Percentiles rank a stretch among this genome's conserved stretches.
These are phyloP conservation scores for Starmerella apis DNA, from an alignment of 805 yeast species.

Conservation along the genomic window DNA sequence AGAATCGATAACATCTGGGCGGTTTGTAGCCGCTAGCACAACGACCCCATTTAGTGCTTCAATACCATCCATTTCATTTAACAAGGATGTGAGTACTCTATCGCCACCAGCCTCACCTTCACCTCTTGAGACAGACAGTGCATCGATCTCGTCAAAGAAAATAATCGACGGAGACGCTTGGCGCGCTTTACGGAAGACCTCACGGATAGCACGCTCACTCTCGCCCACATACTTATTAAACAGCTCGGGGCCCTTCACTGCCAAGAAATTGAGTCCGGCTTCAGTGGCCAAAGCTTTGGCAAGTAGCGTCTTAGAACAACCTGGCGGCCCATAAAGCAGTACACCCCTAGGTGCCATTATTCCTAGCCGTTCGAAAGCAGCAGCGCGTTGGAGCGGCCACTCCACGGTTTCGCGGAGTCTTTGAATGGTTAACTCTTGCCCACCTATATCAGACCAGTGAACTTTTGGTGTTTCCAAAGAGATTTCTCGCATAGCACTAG, in stretches of 20 bases:
- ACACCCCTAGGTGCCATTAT: constrained; percentile 89
- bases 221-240: constrained; percentile 95
- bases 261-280: constrained; percentile 83
- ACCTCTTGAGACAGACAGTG: constrained; percentile 65
- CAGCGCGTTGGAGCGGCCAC: constrained; percentile 75
- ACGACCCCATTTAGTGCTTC: constrained; percentile 91
- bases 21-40: constrained; percentile 89
- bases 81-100: constrained; percentile 77
- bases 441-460: constrained; percentile 90
- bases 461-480: constrained; percentile 90
- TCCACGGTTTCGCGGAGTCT: constrained; percentile 85
- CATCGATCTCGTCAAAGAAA: constrained; percentile 95
- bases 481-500: constrained; percentile 95
- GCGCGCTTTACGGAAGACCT: constrained; percentile 83
- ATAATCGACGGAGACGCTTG: constrained; percentile 92
- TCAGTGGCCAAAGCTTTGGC: constrained; percentile 95
- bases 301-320: constrained; percentile 89
- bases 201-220: constrained; percentile 85
- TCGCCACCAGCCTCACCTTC: constrained; percentile 53
- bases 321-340: constrained; percentile 92
- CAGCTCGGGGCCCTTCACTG: constrained; percentile 95
- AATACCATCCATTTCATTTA: constrained; percentile 95
- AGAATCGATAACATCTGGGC: constrained; percentile 87
- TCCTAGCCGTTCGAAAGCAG: constrained; percentile 65
- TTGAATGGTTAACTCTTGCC: constrained; percentile 72